Evolutionary conservation across 495 filamentous ascomycete species (phyloP).

Genomic region (Penicillium malachiteum): DNA sequence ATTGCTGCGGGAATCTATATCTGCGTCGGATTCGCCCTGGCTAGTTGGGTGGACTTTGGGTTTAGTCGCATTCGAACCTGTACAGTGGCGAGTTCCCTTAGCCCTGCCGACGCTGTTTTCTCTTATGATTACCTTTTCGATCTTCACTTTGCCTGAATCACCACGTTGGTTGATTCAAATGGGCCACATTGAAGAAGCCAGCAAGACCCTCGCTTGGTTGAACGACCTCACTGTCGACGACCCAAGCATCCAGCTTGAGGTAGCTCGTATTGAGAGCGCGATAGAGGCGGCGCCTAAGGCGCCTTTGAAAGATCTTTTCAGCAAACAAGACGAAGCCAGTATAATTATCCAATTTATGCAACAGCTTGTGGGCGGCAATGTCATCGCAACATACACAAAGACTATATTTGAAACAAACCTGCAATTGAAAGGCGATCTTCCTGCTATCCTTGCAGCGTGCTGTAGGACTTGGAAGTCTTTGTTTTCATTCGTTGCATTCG

Average conservation of each 20-base stretch:
- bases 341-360: slow-evolving; percentile 45
- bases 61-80: slow-evolving; percentile 32
- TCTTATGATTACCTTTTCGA: slow-evolving; percentile 27
- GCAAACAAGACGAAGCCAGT: slow-evolving; percentile 25
- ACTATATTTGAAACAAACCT: slow-evolving; percentile 39
- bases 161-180: slow-evolving; percentile 45
- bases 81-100: slow-evolving; percentile 51
- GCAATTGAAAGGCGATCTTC: slow-evolving; percentile 21
- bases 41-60: slow-evolving; percentile 66
- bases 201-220: slow-evolving; percentile 31
- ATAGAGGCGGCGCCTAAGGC: slow-evolving; percentile 29
- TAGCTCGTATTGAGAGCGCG: slow-evolving; percentile 39
- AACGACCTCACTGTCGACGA: slow-evolving; percentile 29
- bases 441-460: slow-evolving; percentile 32
- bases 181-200: slow-evolving; percentile 30
- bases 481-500: slow-evolving; percentile 47
- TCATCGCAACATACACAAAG: slow-evolving; percentile 33
- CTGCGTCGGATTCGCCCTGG: slow-evolving; percentile 60
- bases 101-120: slow-evolving; percentile 50
- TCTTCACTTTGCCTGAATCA: slow-evolving; percentile 57
- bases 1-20: slow-evolving; percentile 50
- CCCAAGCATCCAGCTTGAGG: slow-evolving; percentile 30
- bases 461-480: slow-evolving; percentile 54
- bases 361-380: slow-evolving; percentile 40
- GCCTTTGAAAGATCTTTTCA: slow-evolving; percentile 18